phyloP scores from a whole-genome alignment of 73 alveolate species.

The Diophrys sp. region DNA sequence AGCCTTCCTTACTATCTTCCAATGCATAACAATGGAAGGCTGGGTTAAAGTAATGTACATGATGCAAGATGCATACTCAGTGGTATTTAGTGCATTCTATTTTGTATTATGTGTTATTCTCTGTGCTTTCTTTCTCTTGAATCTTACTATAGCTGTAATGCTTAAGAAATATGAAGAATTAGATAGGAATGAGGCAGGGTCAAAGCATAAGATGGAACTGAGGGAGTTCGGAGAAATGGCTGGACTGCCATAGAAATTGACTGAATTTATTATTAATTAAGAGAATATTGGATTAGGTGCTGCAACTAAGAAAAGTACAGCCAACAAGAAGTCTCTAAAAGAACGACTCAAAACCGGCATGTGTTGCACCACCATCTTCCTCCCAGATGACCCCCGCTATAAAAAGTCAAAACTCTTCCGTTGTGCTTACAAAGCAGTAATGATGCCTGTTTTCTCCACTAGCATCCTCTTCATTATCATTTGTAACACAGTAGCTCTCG shows the following conservation, averaged over 20 bases:
- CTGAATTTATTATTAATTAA: constrained; percentile 5
- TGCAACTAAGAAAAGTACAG: not conserved
- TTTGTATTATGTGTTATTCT: constrained; percentile 25
- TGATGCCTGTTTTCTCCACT: constrained; percentile 13
- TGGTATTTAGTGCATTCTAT: constrained; percentile 13
- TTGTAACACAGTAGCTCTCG: constrained; percentile 17
- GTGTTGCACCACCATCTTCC: not conserved
- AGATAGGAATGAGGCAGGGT: constrained; percentile 27
- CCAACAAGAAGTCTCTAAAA: constrained; percentile 2
- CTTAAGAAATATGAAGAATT: constrained; percentile 50
- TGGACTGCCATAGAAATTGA: constrained; percentile 15
- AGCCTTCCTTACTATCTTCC: constrained; percentile 49
- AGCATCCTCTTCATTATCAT: constrained; percentile 7
- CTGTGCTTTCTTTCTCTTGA: constrained; percentile 32
- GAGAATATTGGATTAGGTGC: constrained; percentile 7
- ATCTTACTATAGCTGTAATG: constrained; percentile 50
- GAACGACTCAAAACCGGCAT: not conserved
- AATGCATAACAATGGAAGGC: constrained; percentile 44
- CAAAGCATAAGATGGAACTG: constrained; percentile 6
- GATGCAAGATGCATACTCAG: constrained; percentile 41
- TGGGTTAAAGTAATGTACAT: constrained; percentile 41
- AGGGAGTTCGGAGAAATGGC: constrained; percentile 8
- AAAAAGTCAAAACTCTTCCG: not conserved
- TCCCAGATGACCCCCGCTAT: constrained; percentile 1
- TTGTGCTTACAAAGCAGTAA: not conserved